Base-by-base conservation (phyloP, 306 rosid genomes). In the Luffa aegyptiaca region DNA sequence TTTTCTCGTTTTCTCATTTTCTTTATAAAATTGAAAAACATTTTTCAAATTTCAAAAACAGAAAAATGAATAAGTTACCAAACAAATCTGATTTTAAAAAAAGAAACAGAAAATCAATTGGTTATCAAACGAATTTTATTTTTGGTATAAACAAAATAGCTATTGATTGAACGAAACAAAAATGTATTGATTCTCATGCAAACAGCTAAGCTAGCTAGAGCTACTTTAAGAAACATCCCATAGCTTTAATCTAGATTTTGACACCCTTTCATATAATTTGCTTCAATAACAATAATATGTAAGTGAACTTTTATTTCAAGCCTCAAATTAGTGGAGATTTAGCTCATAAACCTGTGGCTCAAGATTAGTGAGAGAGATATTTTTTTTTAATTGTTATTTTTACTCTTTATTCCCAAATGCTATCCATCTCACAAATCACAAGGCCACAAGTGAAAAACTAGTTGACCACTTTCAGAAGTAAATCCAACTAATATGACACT, bases 351-450 rank as follows among this genome's bases (percentile, higher is more conserved):
- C 42, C 11, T 5, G 42, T 62, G 69, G 69, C 69, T 33, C 39
- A 31, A 61, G 41, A 26, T 61, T 26, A 61, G 10, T 26, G 68
- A 8, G 42, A 62, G 69, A 62, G n/a, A 26, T 5, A n/a, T 3
- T 3, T 39, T 3, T 39, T 39, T 39, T 39, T 57, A 20, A 21
- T 17, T 17, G 3, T 55, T 55, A 31, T 26, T 31, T 11, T 1
- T 10, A 14, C 18, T 62, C 42, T 62, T 17, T 68, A 14, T 41
- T 68, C 31, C 26, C 14, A 68, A 68, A 37, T 68, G 74, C 74
- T 68, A 37, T 68, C 74, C 74, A 68, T n/a, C 74, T 68, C 74
- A 68, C 20, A 68, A 41, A 44, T 68, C 49, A 66, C 73, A 66
- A 66, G 46, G 49, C 42, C 73, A 39, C 73, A 17, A 66, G 21